Evolutionary conservation across 306 rosid species (phyloP).

Genomic region (Pterocarpus santalinus): DNA sequence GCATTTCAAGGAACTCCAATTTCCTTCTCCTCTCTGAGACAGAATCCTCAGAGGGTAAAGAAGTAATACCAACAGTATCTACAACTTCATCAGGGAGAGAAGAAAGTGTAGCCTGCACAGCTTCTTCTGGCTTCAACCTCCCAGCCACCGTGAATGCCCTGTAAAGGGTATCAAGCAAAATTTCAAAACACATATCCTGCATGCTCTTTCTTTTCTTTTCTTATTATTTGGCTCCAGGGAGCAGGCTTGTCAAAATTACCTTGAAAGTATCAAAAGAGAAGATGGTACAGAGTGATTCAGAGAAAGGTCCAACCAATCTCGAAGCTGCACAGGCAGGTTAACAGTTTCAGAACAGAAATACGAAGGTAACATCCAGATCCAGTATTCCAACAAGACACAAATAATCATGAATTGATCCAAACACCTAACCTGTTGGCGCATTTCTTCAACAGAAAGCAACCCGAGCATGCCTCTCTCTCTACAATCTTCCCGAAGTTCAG

Average conservation of each 20-base stretch:
- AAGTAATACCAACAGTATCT: slow-evolving; percentile 86
- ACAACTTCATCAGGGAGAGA: slow-evolving; percentile 98
- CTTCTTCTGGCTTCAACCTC: slow-evolving; percentile 85
- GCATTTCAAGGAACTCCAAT: slow-evolving; percentile 91
- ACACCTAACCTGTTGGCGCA: slow-evolving; percentile 91
- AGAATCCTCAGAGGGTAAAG: slow-evolving; percentile 91
- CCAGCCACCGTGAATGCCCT: slow-evolving; percentile 94
- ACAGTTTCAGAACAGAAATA: slow-evolving; percentile 33
- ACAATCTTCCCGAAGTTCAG: slow-evolving; percentile 92
- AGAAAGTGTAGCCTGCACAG: slow-evolving; percentile 86
- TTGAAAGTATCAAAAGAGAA: slow-evolving; percentile 96
- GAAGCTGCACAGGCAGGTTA: slow-evolving; percentile 67
- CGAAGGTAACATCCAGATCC: slow-evolving; percentile 33
- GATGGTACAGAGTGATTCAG: slow-evolving; percentile 93
- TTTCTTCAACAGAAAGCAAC: slow-evolving; percentile 87
- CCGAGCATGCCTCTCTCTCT: slow-evolving; percentile 99
- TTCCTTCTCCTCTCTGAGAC: slow-evolving; percentile 95
- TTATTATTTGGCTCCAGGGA: not conserved
- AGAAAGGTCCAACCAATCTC: slow-evolving; percentile 97
- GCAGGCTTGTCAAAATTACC: slow-evolving; percentile 59
- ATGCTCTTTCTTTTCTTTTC: slow-evolving; percentile 8
- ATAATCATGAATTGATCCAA: slow-evolving; percentile 24
- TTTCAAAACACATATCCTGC: slow-evolving; percentile 42
- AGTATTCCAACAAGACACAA: slow-evolving; percentile 45
- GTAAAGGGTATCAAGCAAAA: slow-evolving; percentile 42